Evolutionary conservation across 2,329 filamentous ascomycete genomes (phyloP).

Genomic region (Pseudocercospora cruenta): DNA sequence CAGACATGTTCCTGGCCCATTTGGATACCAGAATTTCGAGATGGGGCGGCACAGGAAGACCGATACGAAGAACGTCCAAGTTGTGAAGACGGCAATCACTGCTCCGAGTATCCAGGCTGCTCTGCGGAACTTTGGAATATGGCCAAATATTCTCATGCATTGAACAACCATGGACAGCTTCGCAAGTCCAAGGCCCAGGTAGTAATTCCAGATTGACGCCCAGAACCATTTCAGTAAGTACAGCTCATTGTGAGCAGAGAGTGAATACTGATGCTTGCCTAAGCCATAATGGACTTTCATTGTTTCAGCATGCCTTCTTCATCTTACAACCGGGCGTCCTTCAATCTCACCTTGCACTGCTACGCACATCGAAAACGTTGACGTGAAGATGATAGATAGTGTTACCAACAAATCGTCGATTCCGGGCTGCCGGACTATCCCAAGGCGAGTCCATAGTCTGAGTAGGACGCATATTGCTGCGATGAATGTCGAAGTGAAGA

Average conservation of each 20-base stretch:
- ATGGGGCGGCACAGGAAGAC: constrained; percentile 15
- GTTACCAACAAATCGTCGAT: constrained; percentile 15
- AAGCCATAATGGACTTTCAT: constrained; percentile 26
- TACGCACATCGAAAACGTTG: neutral
- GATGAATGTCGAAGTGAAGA: constrained; percentile 23
- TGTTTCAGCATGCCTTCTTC: neutral
- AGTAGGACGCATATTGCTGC: constrained; percentile 22
- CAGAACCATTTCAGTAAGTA: constrained; percentile 23
- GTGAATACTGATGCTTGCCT: constrained; percentile 21
- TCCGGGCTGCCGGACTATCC: constrained; percentile 19
- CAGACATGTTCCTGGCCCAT: constrained; percentile 30
- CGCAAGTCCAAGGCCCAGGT: constrained; percentile 23
- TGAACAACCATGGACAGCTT: constrained; percentile 26
- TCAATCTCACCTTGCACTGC: constrained; percentile 9
- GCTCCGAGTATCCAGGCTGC: neutral
- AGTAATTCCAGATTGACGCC: constrained; percentile 23
- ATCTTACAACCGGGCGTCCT: neutral
- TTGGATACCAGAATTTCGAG: constrained; percentile 32
- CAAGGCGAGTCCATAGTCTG: constrained; percentile 25
- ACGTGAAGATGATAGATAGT: neutral
- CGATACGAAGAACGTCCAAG: constrained; percentile 10
- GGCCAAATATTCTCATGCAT: constrained; percentile 29
- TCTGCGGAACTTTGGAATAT: constrained; percentile 23
- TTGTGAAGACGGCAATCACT: constrained; percentile 15
- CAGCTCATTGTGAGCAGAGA: constrained; percentile 17